Base-by-base conservation (phyloP, 371 early-diverging fungal genomes). In the Choanephora cucurbitarum region DNA sequence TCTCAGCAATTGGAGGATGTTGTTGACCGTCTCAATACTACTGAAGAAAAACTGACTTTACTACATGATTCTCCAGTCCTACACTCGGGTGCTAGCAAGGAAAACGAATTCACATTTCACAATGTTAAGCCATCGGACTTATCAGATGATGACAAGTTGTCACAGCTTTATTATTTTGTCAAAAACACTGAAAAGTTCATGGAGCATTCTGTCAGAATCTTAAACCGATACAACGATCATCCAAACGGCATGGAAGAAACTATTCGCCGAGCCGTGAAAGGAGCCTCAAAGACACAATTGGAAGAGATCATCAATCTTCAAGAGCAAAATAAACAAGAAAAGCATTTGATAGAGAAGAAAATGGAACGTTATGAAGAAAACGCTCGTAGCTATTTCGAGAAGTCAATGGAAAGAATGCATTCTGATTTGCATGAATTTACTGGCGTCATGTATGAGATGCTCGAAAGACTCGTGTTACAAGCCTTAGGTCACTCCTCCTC, bases 361-460 rank as follows among this genome's bases (percentile, higher is more conserved):
- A 60, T 77, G 58, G 65, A 75, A n/a, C 65, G 69, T 2, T 79
- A 79, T 24, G 73, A 79, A 54, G 70, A 73, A 18, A 75, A 69
- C 46, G 79, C 79, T 23, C 66, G 79, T 6, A 54, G 46, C 17
- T 75, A 73, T 41, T 60, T 79, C 49, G 79, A 79, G 15, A 69
- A 69, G 33, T 69, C 73, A 0, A 75, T 79, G 73, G 59, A 67
- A 11, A 66, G 64, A 19, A 71, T 75, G 70, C 71, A 72, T 19
- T 65, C 60, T 0, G 75, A 79, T 43, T 51, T 75, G 37, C 73
- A 72, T 31, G 79, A 79, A 5, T 75, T 69, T 19, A 74, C 72
- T 5, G 75, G 73, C 8, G 75, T 70, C 5, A 64, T 75, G 72
- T 79, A 79, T 46, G 66, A 67, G 48, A 79, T 79, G 79, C 64